phyloP scores from a whole-genome alignment of 169 alveolate genomes.

The Eimeria acervulina region DNA sequence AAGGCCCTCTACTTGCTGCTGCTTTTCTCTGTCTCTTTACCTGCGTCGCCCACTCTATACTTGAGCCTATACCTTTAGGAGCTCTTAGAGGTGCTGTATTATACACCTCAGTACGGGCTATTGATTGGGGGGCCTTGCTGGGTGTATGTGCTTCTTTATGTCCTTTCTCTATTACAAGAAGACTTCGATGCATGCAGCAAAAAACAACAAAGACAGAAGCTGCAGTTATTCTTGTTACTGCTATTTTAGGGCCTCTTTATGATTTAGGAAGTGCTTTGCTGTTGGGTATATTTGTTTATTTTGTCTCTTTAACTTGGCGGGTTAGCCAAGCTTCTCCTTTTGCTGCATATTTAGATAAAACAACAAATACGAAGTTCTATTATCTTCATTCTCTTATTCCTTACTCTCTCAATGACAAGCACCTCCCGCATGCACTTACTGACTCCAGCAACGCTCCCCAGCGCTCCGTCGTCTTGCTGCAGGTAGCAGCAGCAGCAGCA shows the following conservation, averaged over 20 bases:
- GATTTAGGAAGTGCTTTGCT: constrained; percentile 67
- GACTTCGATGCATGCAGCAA: constrained; percentile 27
- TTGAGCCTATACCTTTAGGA: constrained; percentile 59
- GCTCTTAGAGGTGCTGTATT: constrained; percentile 70
- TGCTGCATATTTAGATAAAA: not conserved
- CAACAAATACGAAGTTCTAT: constrained; percentile 27
- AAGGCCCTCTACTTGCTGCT: constrained; percentile 35
- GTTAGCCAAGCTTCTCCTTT: not conserved
- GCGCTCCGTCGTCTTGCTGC: constrained; percentile 42
- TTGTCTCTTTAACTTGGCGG: constrained; percentile 61
- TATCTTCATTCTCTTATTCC: constrained; percentile 52
- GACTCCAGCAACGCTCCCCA: not conserved
- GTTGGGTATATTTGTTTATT: too few relatives aligned
- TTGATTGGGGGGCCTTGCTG: constrained; percentile 40
- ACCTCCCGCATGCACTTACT: not conserved
- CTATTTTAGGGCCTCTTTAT: not conserved
- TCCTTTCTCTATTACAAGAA: constrained; percentile 19
- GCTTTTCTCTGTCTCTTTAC: constrained; percentile 19
- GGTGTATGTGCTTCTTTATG: constrained; percentile 46
- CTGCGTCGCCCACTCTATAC: constrained; percentile 29
- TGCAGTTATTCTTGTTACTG: constrained; percentile 43
- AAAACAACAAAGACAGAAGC: constrained; percentile 54
- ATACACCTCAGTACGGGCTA: constrained; percentile 59
- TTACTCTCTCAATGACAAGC: constrained; percentile 47
- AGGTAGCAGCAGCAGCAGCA: constrained; percentile 24